Evolutionary conservation across 306 rosid genomes (phyloP).

Genomic region (Mucuna pruriens): DNA sequence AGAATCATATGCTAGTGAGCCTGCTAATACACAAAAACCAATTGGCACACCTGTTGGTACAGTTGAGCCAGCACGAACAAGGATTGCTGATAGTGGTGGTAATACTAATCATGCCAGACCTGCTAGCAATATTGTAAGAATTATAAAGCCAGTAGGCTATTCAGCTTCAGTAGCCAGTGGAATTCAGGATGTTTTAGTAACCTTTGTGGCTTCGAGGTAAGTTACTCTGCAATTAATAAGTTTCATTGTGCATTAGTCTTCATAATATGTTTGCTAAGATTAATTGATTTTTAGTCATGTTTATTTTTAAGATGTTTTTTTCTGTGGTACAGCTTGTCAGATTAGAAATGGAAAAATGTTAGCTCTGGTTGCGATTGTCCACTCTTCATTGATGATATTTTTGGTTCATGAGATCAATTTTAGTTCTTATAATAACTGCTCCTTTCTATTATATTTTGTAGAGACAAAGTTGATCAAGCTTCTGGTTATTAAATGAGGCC

Average conservation of each 20-base stretch:
- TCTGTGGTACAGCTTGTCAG: neutral
- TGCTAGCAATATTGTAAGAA: conserved; percentile 59
- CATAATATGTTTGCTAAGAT: conserved; percentile 14
- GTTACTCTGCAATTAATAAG: conserved; percentile 32
- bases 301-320: neutral
- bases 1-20: conserved; percentile 51
- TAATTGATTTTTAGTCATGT: neutral
- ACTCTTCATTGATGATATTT: neutral
- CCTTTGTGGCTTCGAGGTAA: conserved; percentile 75
- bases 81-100: conserved; percentile 45
- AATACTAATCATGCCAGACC: conserved; percentile 46
- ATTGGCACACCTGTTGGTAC: conserved; percentile 35
- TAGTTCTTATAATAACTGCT: neutral
- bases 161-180: conserved; percentile 55
- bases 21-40: conserved; percentile 47
- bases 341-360: conserved; percentile 15
- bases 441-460: neutral
- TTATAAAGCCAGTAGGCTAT: conserved; percentile 74
- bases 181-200: conserved; percentile 59
- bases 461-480: neutral
- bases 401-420: neutral
- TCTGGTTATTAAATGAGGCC: neutral
- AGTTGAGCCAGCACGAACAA: conserved; percentile 38
- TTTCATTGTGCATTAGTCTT: conserved; percentile 19
- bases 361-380: neutral